Base-by-base conservation (phyloP, 1,139 yeast genomes). In the Lizanozyma gosingica region DNA sequence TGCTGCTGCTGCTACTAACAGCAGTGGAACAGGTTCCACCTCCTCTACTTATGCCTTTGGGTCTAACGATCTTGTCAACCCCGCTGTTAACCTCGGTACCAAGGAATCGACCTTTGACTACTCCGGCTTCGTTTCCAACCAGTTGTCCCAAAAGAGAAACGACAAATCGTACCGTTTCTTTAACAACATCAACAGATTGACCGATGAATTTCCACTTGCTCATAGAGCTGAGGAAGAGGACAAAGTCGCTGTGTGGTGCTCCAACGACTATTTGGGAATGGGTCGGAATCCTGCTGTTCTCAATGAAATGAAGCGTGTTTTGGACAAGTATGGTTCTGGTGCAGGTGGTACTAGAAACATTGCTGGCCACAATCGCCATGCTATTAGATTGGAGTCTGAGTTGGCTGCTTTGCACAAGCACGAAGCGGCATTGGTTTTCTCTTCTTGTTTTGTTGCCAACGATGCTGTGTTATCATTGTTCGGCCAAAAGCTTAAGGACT, bases 321-420 rank as follows among this genome's bases (percentile, higher is more conserved):
- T 92, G 61, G 86, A 83, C 55, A 81, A 78, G 67, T 92, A 92
- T 60, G 99, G 99, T 52, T 83, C 95, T 14, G 99, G 99, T 53
- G 95, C 98, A 14, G 99, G 99, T 55, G 99, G 99, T 51, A 92
- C 99, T 41, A 78, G 99, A 59, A 92, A 92, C 66, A 92, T 92
- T 59, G 98, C 99, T 1, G 99, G 99, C 43, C 98, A 94, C 63
- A 94, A 92, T 65, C 64, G 69, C 45, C 94, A 85, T 55, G 95
- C 97, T 17, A 78, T 92, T 57, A 75, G 73, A 50, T 76, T 92
- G 57, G 99, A 92, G 63, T 71, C 83, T 15, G 90, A 87, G 52
- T 60, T 88, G 41, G 97, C 98, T 14, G 80, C 87, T 36, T 75
- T 92, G 55, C 98, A 92, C 67, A 84, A 85, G 62, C 94, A 90